phyloP scores from a whole-genome alignment of 768 basidiomycete species.

The Amanita phalloides region DNA sequence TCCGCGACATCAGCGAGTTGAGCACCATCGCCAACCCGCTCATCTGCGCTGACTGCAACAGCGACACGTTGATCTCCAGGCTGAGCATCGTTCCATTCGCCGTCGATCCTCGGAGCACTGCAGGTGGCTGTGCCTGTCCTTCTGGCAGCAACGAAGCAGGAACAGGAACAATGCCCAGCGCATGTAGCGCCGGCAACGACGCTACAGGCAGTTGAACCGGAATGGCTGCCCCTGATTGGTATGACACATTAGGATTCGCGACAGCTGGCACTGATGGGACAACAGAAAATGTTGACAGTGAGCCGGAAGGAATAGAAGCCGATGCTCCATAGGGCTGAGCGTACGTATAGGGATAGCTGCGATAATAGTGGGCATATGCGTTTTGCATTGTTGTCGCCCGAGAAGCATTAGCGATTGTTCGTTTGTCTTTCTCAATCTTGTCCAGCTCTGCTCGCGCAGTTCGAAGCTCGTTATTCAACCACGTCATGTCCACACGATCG shows the following conservation, averaged over 20 bases:
- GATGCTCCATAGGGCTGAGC: slow-evolving; percentile 40
- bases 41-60: slow-evolving; percentile 68
- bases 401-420: slow-evolving; percentile 30
- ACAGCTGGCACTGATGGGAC: slow-evolving; percentile 18
- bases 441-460: slow-evolving; percentile 56
- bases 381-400: slow-evolving; percentile 29
- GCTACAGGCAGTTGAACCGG: slow-evolving; percentile 67
- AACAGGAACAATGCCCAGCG: slow-evolving; percentile 66
- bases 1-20: slow-evolving; percentile 57
- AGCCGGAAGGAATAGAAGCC: slow-evolving; percentile 14
- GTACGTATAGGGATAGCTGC: slow-evolving; percentile 55
- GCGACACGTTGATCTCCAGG: slow-evolving; percentile 69
- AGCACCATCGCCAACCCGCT: slow-evolving; percentile 62
- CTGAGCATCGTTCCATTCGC: slow-evolving; percentile 63
- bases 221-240: slow-evolving; percentile 30
- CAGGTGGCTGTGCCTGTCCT: slow-evolving; percentile 59
- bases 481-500: slow-evolving; percentile 52
- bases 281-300: slow-evolving; percentile 23
- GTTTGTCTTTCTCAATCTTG: slow-evolving; percentile 59
- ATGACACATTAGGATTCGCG: slow-evolving; percentile 22
- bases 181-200: slow-evolving; percentile 53
- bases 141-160: slow-evolving; percentile 41
- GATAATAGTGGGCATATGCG: slow-evolving; percentile 41
- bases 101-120: slow-evolving; percentile 63
- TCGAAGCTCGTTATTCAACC: slow-evolving; percentile 49